A percentile compares a stretch with the other conserved stretches of the same genome.
Conservation (phyloP, 139 green algal species). For the Chlorella sp. region DNA sequence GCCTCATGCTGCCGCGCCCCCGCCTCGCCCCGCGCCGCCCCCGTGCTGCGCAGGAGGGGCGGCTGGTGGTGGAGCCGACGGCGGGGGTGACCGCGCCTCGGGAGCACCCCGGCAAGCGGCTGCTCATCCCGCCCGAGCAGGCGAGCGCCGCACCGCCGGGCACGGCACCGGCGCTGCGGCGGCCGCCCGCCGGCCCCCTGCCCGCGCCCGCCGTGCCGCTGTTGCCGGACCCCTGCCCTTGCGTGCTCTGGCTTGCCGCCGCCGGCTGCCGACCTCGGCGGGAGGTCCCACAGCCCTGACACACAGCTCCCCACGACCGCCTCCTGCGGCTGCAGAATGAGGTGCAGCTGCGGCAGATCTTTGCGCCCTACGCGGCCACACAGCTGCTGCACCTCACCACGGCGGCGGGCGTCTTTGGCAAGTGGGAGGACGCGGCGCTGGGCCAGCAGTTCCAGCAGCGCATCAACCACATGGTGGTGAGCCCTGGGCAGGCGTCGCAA, state of each 20-base stretch:
- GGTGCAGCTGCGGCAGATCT: slow-evolving; percentile 28
- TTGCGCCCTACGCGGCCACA: slow-evolving; percentile 16
- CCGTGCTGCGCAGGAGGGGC: background rate
- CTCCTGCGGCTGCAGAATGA: slow-evolving; percentile 32
- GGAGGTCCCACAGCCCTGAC: background rate
- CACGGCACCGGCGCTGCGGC: no score
- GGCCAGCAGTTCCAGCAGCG: background rate
- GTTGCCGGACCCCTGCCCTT: background rate
- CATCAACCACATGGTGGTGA: background rate
- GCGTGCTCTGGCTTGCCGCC: background rate
- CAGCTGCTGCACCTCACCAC: slow-evolving; percentile 24
- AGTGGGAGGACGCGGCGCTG: background rate
- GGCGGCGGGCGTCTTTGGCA: background rate
- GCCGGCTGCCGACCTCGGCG: background rate
- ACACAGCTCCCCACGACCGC: slow-evolving; percentile 10
- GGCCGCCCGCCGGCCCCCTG: background rate
- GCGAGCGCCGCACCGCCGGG: background rate
- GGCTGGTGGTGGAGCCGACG: background rate
- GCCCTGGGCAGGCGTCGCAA: no score
- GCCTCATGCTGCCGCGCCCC: background rate
- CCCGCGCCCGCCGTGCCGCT: background rate
- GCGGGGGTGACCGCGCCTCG: background rate
- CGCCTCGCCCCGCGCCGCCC: background rate
- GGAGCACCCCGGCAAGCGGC: background rate
- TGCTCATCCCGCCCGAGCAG: background rate